Base-by-base conservation (phyloP, 768 basidiomycete genomes). In the Saitozyma podzolica region DNA sequence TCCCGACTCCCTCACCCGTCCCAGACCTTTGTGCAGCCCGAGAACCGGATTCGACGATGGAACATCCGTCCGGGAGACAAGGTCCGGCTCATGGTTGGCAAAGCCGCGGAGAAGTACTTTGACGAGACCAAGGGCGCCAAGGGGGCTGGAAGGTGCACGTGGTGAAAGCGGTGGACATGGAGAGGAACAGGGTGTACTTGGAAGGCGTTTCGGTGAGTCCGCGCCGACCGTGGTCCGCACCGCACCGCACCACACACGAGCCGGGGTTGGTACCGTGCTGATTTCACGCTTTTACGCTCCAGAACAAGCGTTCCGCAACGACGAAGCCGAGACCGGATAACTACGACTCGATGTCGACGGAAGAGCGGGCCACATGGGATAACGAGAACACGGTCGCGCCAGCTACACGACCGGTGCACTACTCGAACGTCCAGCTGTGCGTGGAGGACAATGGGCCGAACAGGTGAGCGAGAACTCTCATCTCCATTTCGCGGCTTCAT, bases 341-440 rank as follows among this genome's bases (percentile, higher is more conserved):
- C 50, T 69, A 63, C 47, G 67, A 70, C 48, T 16, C 47, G 9
- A 17, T 41, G 14, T 57, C 68, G 16, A 42, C 50, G 11, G 61
- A 65, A 9, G 63, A 64, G 17, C 65, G 72, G 13, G 58, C 66
- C 53, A 50, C 54, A 29, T 63, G 66, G 52, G 72, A 64, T 50
- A 47, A 60, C 29, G 58, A 64, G 17, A 63, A 76, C 55, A 67
- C 39, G 62, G 66, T 43, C 61, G 60, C 49, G 45, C 68, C 48
- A 43, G 58, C 53, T 54, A 65, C 39, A 61, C 63, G 77, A 55
- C 75, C 73, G 11, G 63, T 78, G 13, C 74, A 76, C 56, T 78
- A 78, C 49, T 71, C 69, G n/a, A 78, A 78, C 50, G 75, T 78
- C 8, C 73, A 76, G 58, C 59, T 78, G 6, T 76, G 73, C 49